Conservation (phyloP, 2,329 filamentous ascomycete species). For the Colletotrichum noveboracense region DNA sequence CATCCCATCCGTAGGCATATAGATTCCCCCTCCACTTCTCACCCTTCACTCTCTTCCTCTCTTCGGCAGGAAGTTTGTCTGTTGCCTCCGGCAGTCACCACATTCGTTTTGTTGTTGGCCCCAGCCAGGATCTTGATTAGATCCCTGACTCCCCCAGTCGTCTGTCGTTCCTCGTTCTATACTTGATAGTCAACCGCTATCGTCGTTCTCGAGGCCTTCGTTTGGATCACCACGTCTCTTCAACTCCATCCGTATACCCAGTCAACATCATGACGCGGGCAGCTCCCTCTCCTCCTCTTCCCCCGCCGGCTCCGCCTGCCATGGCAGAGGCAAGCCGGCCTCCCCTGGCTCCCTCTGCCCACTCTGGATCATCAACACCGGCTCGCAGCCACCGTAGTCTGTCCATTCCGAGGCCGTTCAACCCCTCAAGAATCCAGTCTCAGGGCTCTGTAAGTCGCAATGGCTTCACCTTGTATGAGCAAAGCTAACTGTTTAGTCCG, state of each 20-base stretch:
- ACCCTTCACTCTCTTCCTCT: background rate
- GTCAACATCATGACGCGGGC: background rate
- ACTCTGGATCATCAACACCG: background rate
- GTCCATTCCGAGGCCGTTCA: slow-evolving; percentile 13
- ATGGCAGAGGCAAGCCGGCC: slow-evolving; percentile 2
- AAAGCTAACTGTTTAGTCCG: slow-evolving; percentile 29
- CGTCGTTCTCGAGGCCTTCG: background rate
- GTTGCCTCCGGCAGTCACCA: slow-evolving; percentile 22
- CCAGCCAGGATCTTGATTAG: slow-evolving; percentile 16
- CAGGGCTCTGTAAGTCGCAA: slow-evolving; percentile 8
- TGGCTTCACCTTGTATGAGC: background rate
- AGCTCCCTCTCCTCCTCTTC: background rate
- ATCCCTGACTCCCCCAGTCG: slow-evolving; percentile 4
- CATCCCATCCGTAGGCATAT: slow-evolving; percentile 9
- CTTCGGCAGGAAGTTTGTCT: slow-evolving; percentile 13
- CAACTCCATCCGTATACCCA: background rate
- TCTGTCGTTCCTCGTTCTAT: slow-evolving; percentile 2
- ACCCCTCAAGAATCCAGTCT: slow-evolving; percentile 9
- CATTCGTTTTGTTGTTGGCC: slow-evolving; percentile 21
- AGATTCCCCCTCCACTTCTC: slow-evolving; percentile 17
- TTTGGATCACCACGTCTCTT: background rate
- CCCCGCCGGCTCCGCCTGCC: background rate
- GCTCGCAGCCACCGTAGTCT: slow-evolving; percentile 18
- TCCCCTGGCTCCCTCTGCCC: background rate
- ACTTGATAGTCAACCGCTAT: background rate